phyloP scores from a whole-genome alignment of 257 asterid genomes.

The Plantago major region DNA sequence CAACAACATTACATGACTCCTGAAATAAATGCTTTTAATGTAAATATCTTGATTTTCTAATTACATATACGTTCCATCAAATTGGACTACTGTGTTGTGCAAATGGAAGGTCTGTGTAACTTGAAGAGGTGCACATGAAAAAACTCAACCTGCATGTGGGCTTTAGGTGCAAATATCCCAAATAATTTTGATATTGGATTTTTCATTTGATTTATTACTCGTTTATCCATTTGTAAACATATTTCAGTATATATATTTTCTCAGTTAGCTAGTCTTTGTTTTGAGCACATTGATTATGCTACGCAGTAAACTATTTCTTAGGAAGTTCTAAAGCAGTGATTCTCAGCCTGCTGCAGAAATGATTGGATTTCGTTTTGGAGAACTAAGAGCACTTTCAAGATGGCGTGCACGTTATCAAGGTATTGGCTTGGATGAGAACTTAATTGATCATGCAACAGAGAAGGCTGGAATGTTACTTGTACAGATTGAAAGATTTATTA shows the following conservation, averaged over 20 bases:
- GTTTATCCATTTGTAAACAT: neutral
- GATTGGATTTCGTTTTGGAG: constrained; percentile 90
- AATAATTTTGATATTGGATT: constrained; percentile 4
- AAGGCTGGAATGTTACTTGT: constrained; percentile 83
- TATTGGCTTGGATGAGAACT: constrained; percentile 83
- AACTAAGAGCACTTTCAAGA: constrained; percentile 84
- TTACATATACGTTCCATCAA: too few species aligned
- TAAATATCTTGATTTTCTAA: too few species aligned
- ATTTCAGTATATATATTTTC: neutral
- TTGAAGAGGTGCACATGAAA: neutral
- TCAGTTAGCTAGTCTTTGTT: constrained; percentile 1
- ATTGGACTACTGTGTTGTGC: too few species aligned
- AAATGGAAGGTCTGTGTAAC: too few species aligned
- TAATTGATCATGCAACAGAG: constrained; percentile 80
- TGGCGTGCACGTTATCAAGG: constrained; percentile 89
- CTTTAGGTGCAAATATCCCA: constrained; percentile 8
- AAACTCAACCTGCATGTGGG: neutral
- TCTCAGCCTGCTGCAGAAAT: constrained; percentile 99
- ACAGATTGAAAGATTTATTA: constrained; percentile 72
- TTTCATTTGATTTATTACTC: constrained; percentile 9
- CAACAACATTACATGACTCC: too few species aligned
- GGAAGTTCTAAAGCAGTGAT: constrained; percentile 30
- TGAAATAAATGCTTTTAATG: too few species aligned
- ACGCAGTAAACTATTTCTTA: constrained; percentile 9
- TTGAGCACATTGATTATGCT: constrained; percentile 18